Conservation (phyloP, 441 rosid genomes). For the Brassica balearica region DNA sequence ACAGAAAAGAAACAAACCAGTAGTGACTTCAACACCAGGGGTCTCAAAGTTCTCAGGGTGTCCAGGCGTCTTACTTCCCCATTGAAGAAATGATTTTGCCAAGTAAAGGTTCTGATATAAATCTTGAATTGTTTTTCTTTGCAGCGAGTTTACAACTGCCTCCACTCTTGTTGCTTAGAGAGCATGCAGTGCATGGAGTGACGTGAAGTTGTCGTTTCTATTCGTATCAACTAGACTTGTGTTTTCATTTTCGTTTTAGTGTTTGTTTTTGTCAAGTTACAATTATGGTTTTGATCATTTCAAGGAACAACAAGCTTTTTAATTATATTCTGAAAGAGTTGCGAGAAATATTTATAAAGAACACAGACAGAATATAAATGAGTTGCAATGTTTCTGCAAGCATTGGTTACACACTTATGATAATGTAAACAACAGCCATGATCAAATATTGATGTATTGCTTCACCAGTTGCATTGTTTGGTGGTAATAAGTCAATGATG, state of each 20-base stretch:
- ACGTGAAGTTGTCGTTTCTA: not conserved
- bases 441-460: too few relatives aligned
- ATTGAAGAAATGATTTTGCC: conserved; percentile 25
- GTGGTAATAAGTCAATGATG: too few relatives aligned
- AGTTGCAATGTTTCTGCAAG: too few relatives aligned
- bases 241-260: not conserved
- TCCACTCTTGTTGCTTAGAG: conserved; percentile 48
- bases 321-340: not conserved
- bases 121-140: not conserved
- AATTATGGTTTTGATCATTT: not conserved
- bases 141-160: conserved; percentile 49
- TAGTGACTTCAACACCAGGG: conserved; percentile 55
- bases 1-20: conserved; percentile 40
- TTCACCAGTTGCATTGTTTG: too few relatives aligned
- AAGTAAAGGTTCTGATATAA: not conserved
- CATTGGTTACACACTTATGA: too few relatives aligned
- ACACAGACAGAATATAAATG: too few relatives aligned
- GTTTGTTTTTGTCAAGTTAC: not conserved
- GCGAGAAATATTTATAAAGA: not conserved
- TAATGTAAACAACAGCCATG: too few relatives aligned
- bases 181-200: not conserved
- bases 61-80: conserved; percentile 60
- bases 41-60: conserved; percentile 66
- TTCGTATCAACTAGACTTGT: not conserved
- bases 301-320: not conserved